Conservation (phyloP, 176 grass and related monocot genomes). For the Eragrostis curvula region DNA sequence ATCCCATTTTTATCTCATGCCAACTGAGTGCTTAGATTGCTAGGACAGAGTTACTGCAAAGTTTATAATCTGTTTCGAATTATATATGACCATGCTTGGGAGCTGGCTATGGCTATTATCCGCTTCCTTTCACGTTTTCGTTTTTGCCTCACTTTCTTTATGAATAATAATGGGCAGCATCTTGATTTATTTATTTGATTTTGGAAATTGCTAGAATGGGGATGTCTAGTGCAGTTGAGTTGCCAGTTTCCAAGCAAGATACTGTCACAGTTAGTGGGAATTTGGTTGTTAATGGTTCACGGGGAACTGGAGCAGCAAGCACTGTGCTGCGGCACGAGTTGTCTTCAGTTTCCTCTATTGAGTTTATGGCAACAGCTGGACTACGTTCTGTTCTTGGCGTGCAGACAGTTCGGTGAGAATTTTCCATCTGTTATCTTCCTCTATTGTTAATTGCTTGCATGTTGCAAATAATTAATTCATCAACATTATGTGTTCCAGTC, state of each 20-base stretch:
- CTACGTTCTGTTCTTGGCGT: conserved; percentile 76
- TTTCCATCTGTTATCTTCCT: neutral
- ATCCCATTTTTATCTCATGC: neutral
- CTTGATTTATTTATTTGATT: conserved; percentile 38
- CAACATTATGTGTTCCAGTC: conserved; percentile 59
- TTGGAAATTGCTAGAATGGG: conserved; percentile 77
- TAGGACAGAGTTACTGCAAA: conserved; percentile 10
- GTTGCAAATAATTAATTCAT: conserved; percentile 41
- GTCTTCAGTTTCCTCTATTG: conserved; percentile 75
- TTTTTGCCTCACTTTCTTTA: conserved; percentile 5
- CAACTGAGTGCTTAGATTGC: neutral
- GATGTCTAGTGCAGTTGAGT: conserved; percentile 83
- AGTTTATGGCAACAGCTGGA: conserved; percentile 90
- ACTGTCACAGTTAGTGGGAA: conserved; percentile 71
- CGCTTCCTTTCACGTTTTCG: neutral
- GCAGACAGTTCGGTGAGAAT: conserved; percentile 71
- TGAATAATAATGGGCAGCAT: conserved; percentile 23
- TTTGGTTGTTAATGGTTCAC: conserved; percentile 70
- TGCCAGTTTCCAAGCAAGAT: conserved; percentile 87
- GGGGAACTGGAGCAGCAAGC: conserved; percentile 77
- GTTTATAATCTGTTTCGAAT: neutral
- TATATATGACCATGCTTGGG: neutral
- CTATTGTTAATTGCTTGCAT: conserved; percentile 23
- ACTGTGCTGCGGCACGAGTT: conserved; percentile 65
- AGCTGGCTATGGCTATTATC: neutral